A percentile compares a stretch with the other conserved stretches of the same genome.
Conservation (phyloP, 768 basidiomycete genomes). For the Terana coerulea region DNA sequence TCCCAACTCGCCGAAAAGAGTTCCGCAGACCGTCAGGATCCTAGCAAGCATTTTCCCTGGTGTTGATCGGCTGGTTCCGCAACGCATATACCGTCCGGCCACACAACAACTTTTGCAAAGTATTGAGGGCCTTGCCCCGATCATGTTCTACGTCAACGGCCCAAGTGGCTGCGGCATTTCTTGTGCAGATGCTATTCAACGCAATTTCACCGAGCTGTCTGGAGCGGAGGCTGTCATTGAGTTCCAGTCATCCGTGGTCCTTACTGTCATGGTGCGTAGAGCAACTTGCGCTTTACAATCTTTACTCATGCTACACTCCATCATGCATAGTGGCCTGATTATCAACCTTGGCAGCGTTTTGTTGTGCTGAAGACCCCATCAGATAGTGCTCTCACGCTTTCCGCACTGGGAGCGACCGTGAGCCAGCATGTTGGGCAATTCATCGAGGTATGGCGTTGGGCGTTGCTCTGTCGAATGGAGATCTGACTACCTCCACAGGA, state of each 20-base stretch:
- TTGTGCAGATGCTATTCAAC: background rate
- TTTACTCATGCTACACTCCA: background rate
- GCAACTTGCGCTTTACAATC: background rate
- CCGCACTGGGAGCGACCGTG: too few species aligned
- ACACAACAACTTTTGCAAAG: background rate
- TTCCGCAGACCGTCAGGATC: background rate
- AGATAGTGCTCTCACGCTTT: too few species aligned
- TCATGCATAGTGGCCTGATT: background rate
- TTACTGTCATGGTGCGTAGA: background rate
- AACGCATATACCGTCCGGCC: background rate
- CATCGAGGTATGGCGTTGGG: too few species aligned
- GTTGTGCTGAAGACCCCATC: too few species aligned
- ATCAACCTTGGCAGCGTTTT: background rate
- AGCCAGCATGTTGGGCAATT: too few species aligned
- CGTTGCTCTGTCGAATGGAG: too few species aligned
- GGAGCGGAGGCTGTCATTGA: background rate
- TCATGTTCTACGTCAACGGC: background rate
- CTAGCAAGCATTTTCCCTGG: background rate
- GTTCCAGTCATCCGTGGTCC: background rate
- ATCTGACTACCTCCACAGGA: too few species aligned
- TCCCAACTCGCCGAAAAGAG: too few species aligned
- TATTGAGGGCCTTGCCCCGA: too few species aligned
- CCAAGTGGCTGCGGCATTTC: background rate
- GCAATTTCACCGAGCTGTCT: background rate
- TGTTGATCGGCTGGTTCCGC: background rate